A percentile compares a stretch with the other conserved stretches of the same genome.
Conservation (phyloP, 768 basidiomycete species). For the Leccinum variicolor region DNA sequence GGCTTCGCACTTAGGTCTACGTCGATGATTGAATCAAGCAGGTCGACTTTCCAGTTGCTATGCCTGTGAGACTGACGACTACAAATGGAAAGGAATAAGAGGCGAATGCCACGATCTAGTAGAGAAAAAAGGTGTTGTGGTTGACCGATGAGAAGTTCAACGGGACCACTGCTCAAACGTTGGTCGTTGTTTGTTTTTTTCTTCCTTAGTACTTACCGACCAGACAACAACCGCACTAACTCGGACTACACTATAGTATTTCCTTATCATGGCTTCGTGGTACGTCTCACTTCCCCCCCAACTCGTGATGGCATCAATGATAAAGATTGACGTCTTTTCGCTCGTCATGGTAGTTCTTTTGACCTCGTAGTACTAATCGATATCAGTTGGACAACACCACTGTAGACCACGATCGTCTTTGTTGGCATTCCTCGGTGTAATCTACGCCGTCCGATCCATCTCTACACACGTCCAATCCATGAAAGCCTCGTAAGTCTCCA, state of each 20-base stretch:
- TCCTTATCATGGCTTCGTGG: slow-evolving; percentile 15
- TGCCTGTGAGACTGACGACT: slow-evolving; percentile 95
- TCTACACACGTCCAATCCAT: slow-evolving; percentile 45
- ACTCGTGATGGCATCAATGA: neutral
- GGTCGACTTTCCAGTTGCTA: slow-evolving; percentile 94
- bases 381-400: neutral
- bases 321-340: slow-evolving; percentile 16
- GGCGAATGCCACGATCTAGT: neutral
- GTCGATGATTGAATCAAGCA: slow-evolving; percentile 90
- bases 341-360: slow-evolving; percentile 9
- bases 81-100: neutral
- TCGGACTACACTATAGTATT: no score
- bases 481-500: slow-evolving; percentile 50
- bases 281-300: neutral
- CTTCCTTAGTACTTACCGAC: no score
- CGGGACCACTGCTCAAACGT: no score
- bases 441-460: slow-evolving; percentile 37
- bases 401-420: slow-evolving; percentile 47
- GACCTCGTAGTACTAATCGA: neutral
- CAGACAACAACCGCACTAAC: no score
- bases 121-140: no score
- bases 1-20: slow-evolving; percentile 86
- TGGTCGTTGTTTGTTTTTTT: no score
- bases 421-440: slow-evolving; percentile 44
- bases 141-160: no score